These are phyloP conservation scores for Vicia villosa DNA, from an alignment of 306 rosid genomes.

Conservation along the genomic window DNA sequence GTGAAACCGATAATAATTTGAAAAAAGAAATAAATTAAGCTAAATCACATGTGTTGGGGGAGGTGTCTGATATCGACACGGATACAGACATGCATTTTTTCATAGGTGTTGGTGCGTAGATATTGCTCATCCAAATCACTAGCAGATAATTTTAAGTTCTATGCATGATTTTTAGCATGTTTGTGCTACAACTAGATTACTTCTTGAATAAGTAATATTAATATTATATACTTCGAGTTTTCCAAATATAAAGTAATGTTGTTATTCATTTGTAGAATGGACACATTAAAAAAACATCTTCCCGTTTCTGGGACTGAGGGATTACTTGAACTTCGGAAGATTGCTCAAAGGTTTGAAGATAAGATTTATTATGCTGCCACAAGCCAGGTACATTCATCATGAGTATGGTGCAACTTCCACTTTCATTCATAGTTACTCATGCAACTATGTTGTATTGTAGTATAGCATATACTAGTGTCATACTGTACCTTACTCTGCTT, in stretches of 20 bases:
- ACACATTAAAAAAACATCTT: slow-evolving; percentile 65
- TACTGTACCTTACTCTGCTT: not conserved
- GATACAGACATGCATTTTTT: too few species aligned
- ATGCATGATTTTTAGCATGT: too few species aligned
- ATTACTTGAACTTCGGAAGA: slow-evolving; percentile 55
- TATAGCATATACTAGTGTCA: not conserved
- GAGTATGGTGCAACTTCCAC: not conserved
- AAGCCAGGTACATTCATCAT: slow-evolving; percentile 55
- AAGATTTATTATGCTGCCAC: slow-evolving; percentile 61
- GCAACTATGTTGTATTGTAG: not conserved
- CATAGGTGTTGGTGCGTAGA: too few species aligned
- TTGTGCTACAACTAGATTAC: not conserved
- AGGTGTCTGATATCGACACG: too few species aligned
- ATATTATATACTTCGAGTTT: not conserved
- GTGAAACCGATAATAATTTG: too few species aligned
- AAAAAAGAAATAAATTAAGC: too few species aligned
- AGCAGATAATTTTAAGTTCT: too few species aligned
- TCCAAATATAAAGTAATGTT: not conserved
- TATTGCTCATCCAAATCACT: not conserved
- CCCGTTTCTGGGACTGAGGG: slow-evolving; percentile 68
- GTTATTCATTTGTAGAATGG: slow-evolving; percentile 56
- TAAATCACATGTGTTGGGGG: too few species aligned
- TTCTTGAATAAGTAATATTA: not conserved
- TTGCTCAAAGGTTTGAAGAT: slow-evolving; percentile 85
- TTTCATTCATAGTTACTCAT: not conserved